Percentiles rank a stretch among this genome's conserved stretches.
Conservation (phyloP, 441 rosid genomes). For the Adansonia madagascariensis region DNA sequence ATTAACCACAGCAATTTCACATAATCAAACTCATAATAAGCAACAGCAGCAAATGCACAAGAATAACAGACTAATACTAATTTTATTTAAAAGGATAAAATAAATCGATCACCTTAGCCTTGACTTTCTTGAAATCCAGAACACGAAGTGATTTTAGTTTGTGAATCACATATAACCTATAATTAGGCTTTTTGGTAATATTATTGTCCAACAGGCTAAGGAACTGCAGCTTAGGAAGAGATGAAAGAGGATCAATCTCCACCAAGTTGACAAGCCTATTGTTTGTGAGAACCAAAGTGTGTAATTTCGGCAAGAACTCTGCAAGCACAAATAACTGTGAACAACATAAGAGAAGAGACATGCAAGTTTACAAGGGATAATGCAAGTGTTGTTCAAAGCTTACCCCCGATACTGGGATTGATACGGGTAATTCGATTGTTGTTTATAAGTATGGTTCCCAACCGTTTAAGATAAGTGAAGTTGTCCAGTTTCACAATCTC, state of each 20-base stretch:
- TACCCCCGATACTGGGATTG: conserved; percentile 88
- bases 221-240: conserved; percentile 84
- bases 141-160: conserved; percentile 84
- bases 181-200: conserved; percentile 89
- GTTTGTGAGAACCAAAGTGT: conserved; percentile 84
- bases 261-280: conserved; percentile 96
- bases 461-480: conserved; percentile 80
- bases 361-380: neutral
- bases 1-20: conserved; percentile 11
- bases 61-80: neutral
- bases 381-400: conserved; percentile 14
- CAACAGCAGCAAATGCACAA: neutral
- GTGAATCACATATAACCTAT: conserved; percentile 87
- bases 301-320: conserved; percentile 92
- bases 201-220: conserved; percentile 90
- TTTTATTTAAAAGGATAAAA: neutral
- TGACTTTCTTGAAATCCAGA: conserved; percentile 91
- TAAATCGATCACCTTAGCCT: conserved; percentile 66
- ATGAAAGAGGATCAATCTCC: conserved; percentile 93
- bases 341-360: neutral
- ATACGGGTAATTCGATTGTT: conserved; percentile 94
- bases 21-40: neutral
- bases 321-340: conserved; percentile 33
- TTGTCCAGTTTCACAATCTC: conserved; percentile 99
- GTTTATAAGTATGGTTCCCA: conserved; percentile 85